Conservation (phyloP, 441 rosid genomes). For the Bruguiera hainesii region DNA sequence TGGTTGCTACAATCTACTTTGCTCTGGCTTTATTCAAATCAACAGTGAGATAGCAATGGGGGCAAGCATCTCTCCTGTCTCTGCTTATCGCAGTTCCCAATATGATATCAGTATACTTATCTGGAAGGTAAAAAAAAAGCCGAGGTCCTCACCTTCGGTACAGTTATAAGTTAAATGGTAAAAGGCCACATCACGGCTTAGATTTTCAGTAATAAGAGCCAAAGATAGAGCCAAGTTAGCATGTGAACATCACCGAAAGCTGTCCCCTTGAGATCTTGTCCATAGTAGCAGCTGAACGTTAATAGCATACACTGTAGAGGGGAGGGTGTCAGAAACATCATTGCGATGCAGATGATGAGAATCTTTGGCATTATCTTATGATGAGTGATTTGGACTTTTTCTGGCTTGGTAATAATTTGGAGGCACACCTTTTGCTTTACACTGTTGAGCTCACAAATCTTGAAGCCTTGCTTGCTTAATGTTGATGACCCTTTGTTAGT, state of each 20-base stretch:
- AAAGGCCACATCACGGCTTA: not conserved
- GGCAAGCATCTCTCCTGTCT: constrained; percentile 96
- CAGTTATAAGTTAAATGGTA: not conserved
- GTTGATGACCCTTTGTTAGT: no score
- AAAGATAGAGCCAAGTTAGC: constrained; percentile 17
- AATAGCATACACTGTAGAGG: constrained; percentile 9
- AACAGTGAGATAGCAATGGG: constrained; percentile 97
- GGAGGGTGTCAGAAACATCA: constrained; percentile 26
- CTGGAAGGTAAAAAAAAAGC: constrained; percentile 71
- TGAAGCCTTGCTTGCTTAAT: not conserved
- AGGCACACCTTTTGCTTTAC: not conserved
- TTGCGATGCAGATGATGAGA: constrained; percentile 22
- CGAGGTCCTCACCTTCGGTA: constrained; percentile 4
- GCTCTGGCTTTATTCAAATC: constrained; percentile 93
- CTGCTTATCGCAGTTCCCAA: constrained; percentile 78
- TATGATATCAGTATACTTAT: constrained; percentile 90
- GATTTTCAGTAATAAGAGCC: not conserved
- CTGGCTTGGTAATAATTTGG: not conserved
- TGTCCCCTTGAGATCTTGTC: constrained; percentile 21
- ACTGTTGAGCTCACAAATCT: not conserved
- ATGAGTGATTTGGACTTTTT: not conserved
- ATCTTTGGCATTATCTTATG: constrained; percentile 21
- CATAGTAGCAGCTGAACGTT: constrained; percentile 7
- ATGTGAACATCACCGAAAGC: constrained; percentile 22
- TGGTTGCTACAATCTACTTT: constrained; percentile 94